A percentile compares a stretch with the other conserved stretches of the same genome.
Evolutionary conservation across 2,329 filamentous ascomycete species (phyloP).

Genomic region (Dendrostoma leiphaemia): DNA sequence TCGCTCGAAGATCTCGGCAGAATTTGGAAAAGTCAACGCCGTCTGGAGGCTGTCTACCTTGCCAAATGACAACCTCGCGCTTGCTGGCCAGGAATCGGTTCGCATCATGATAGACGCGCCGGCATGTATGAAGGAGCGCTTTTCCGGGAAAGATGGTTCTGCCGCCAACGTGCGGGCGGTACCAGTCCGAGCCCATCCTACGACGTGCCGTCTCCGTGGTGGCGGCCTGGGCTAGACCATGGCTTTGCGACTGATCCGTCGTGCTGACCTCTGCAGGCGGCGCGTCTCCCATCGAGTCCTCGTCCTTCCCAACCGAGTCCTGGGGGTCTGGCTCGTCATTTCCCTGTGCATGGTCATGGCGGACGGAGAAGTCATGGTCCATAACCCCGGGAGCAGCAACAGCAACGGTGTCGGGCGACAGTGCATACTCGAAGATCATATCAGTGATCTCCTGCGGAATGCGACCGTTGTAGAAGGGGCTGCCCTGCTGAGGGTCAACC

Average conservation of each 20-base stretch:
- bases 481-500: neutral
- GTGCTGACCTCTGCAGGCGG: too few species aligned
- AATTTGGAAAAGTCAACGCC: neutral
- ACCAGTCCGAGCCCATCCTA: slow-evolving; percentile 3
- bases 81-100: neutral
- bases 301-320: too few species aligned
- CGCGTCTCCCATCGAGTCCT: too few species aligned
- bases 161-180: neutral
- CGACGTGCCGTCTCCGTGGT: too few species aligned
- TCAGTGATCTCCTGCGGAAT: slow-evolving; percentile 2
- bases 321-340: neutral
- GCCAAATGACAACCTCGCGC: neutral
- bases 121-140: slow-evolving; percentile 1
- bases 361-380: neutral
- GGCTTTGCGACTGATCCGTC: too few species aligned
- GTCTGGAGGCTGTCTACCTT: neutral
- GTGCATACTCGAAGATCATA: slow-evolving; percentile 5
- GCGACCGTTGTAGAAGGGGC: neutral
- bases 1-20: fast-evolving
- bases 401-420: neutral
- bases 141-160: neutral
- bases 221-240: neutral
- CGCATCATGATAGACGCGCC: slow-evolving; percentile 6
- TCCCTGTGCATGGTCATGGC: neutral
- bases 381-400: neutral